A percentile compares a stretch with the other conserved stretches of the same genome.
Conservation (phyloP, 345 rosid genomes). For the Linum tenue region DNA sequence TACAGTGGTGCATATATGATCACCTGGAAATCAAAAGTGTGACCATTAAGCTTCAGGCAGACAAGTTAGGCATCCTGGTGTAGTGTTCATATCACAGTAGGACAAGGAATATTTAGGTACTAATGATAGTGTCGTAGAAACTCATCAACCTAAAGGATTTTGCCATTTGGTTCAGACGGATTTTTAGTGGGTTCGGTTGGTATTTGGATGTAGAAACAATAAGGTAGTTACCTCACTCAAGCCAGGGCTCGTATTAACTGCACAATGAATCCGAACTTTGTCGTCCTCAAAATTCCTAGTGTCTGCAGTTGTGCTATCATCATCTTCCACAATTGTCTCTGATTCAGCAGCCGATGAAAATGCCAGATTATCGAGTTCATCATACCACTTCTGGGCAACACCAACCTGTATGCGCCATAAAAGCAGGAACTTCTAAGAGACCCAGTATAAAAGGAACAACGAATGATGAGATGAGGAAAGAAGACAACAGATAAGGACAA, state of each 20-base stretch:
- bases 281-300: slow-evolving; percentile 25
- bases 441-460: slow-evolving; percentile 3
- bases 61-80: no score
- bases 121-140: not conserved
- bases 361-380: slow-evolving; percentile 78
- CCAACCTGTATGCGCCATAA: slow-evolving; percentile 51
- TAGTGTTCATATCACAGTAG: not conserved
- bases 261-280: slow-evolving; percentile 43
- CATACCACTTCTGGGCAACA: slow-evolving; percentile 82
- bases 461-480: not conserved
- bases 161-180: no score
- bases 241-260: slow-evolving; percentile 74
- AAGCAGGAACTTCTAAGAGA: slow-evolving; percentile 2
- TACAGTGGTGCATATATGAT: slow-evolving; percentile 52
- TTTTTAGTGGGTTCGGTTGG: not conserved
- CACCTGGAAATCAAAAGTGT: slow-evolving; percentile 34
- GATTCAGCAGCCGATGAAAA: slow-evolving; percentile 36
- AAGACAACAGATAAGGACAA: not conserved
- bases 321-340: slow-evolving; percentile 35
- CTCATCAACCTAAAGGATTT: no score
- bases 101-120: not conserved
- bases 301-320: slow-evolving; percentile 16
- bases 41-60: not conserved
- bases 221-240: slow-evolving; percentile 56
- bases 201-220: not conserved